A percentile compares a stretch with the other conserved stretches of the same genome.
These are phyloP conservation scores for Trichoderma atrobrunneum DNA, from an alignment of 2,329 filamentous ascomycete species.

Conservation along the genomic window DNA sequence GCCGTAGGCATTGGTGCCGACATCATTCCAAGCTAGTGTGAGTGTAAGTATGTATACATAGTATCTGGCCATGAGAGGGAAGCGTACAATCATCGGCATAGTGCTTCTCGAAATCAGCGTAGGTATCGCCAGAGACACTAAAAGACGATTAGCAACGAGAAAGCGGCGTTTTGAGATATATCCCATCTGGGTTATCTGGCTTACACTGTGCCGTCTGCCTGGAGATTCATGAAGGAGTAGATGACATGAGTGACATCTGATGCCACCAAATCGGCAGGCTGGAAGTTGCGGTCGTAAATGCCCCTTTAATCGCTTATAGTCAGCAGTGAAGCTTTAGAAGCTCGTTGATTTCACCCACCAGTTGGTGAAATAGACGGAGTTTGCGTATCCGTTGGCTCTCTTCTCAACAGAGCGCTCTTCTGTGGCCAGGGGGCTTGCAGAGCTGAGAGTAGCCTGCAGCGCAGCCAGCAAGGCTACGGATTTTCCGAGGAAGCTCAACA, in stretches of 20 bases:
- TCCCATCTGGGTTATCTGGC: constrained; percentile 23
- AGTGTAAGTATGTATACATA: neutral
- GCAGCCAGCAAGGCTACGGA: constrained; percentile 29
- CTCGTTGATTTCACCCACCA: constrained; percentile 36
- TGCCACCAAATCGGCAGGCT: constrained; percentile 67
- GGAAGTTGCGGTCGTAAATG: constrained; percentile 72
- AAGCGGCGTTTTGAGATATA: neutral
- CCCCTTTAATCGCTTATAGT: constrained; percentile 45
- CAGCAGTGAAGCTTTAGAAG: neutral
- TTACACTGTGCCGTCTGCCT: constrained; percentile 68
- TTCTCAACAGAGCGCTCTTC: constrained; percentile 21
- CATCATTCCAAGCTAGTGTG: constrained; percentile 54
- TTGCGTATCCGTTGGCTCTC: constrained; percentile 29
- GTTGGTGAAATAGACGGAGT: constrained; percentile 49
- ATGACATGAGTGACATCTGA: constrained; percentile 73
- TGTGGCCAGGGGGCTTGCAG: constrained; percentile 24
- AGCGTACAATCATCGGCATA: constrained; percentile 62
- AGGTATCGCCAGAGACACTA: constrained; percentile 64
- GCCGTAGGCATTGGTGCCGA: constrained; percentile 72
- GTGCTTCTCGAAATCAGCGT: constrained; percentile 70
- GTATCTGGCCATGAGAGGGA: too few species aligned
- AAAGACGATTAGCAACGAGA: neutral
- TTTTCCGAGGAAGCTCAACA: constrained; percentile 25
- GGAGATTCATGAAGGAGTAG: constrained; percentile 77
- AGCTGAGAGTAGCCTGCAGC: constrained; percentile 26